Percentiles rank a stretch among this genome's conserved stretches.
Conservation (phyloP, 2,329 filamentous ascomycete genomes). For the Torrubiella hemipterigena region DNA sequence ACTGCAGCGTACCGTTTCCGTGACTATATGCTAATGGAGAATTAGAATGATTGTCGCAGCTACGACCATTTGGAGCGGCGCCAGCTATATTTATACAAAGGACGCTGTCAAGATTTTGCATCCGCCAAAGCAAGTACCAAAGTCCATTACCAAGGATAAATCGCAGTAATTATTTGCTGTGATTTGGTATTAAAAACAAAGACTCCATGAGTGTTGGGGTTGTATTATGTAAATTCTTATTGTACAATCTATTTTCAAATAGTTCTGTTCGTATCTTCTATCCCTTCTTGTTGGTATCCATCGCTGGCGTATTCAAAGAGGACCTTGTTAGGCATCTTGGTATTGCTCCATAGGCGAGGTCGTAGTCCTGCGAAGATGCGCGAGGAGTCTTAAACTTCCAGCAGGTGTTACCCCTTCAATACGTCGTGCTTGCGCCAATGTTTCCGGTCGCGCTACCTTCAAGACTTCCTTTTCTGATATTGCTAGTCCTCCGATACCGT, state of each 20-base stretch:
- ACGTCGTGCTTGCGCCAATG: constrained; percentile 74
- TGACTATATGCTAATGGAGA: constrained; percentile 2
- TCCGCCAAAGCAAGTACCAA: constrained; percentile 15
- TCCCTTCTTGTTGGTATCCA: not conserved
- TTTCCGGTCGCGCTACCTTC: constrained; percentile 62
- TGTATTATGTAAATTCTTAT: not conserved
- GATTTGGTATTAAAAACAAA: not conserved
- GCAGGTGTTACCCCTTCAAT: constrained; percentile 68
- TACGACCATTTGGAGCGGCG: constrained; percentile 87
- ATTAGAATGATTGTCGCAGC: constrained; percentile 68
- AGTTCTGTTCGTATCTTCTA: not conserved
- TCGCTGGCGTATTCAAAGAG: too few relatives aligned
- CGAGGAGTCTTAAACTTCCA: constrained; percentile 48
- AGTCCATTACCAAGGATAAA: not conserved
- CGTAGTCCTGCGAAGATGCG: constrained; percentile 36
- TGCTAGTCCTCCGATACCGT: constrained; percentile 59
- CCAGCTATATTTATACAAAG: constrained; percentile 84
- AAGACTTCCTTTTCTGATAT: constrained; percentile 67
- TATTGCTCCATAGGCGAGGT: too few relatives aligned
- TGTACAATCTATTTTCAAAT: constrained; percentile 1
- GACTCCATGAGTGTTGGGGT: not conserved
- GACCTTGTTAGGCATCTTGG: too few relatives aligned
- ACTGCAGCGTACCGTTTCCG: too few relatives aligned
- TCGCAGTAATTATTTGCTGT: not conserved
- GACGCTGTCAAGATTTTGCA: constrained; percentile 79